Evolutionary conservation across 352 stramenopile species (phyloP), one percentile per base, ranked within the genome.

Genomic region (Phytophthora hibernalis): DNA sequence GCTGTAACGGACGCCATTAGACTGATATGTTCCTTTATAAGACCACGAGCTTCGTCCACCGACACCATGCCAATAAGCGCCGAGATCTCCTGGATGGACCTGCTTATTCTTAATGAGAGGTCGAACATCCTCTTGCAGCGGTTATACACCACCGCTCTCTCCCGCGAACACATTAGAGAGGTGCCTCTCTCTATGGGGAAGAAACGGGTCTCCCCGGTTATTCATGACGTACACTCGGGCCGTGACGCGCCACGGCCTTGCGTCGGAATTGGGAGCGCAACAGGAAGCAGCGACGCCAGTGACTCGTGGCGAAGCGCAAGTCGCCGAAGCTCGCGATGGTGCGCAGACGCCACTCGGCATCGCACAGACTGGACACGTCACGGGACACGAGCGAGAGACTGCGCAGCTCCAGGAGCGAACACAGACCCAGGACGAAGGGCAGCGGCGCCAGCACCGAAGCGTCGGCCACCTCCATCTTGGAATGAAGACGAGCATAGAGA

Each of bases 51-150:
- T 56, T 94, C 88, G 43, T 93, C 84, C 12, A 93, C 74, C 0
- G 86, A 93, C 18, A 95, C 80, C 74, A 94, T 88, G 38, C 83
- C 86, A 28, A 93, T 90, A 0, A 96, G 66, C 54, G 84, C 80
- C 69, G 88, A 95, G 64, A 96, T 93, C 43, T 96, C 86, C 53
- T 95, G 88, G 66, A 96, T 92, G 12, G 88, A 96, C 5, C 86
- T 70, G 44, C 95, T 96, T 77, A 96, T 94, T 54, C 85, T 83
- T 72, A 94, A 73, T 53, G 87, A 96, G 40, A 94, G 68, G 72
- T 94, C 87, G 61, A 96, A 94, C 87, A 94, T 96, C 53, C 82
- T 72, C 63, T 92, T 89, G 70, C 87, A 96, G 35, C 83, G 84
- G 72, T 87, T 92, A 72, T 93, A 94, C 18, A 96, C 79, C 35